Base-by-base conservation (phyloP, 805 yeast genomes). In the Metschnikowia shivogae region DNA sequence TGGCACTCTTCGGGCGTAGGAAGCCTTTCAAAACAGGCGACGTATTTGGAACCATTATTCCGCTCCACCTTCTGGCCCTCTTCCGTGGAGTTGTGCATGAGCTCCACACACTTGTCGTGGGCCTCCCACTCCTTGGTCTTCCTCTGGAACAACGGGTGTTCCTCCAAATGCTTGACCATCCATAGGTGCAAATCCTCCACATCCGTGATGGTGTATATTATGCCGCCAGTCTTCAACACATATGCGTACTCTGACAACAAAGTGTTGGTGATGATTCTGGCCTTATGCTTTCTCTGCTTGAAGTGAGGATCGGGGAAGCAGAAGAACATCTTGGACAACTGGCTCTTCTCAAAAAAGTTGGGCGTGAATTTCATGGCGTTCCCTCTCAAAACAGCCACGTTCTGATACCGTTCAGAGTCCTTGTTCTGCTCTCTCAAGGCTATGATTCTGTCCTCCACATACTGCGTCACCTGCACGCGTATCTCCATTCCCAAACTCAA, bases 221-320 rank as follows among this genome's bases (percentile, higher is more conserved):
- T 72, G 8, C 99, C 99, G 31, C 89, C 93, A 48, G 87, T 95
- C 56, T 74, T 80, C 56, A 93, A 72, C 6, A 85, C 93, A 60
- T 80, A 93, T 3, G 99, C 98, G 62, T 93, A 93, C 65, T 93
- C 99, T 26, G 92, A 78, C 44, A 89, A 73, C 49, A 93, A 70
- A 2, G 98, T 92, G 53, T 82, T 84, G 44, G 99, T 90, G 53
- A 93, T 80, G 60, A 93, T 93, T 71, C 99, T 78, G 6, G 97
- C 97, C 74, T 93, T 93, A 68, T 93, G 99, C 63, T 93, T 93
- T 61, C 98, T 77, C 66, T 89, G 95, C 64, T 93, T 93, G 74
- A 93, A 93, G 65, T 93, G 99, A 6, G 99, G 99, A 66, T 93
- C 99, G n/a, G 99, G 99, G 77, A 93, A 93, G 65, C 99, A 93